Base-by-base conservation (phyloP, 768 basidiomycete genomes). In the Omphalotus guepiniiformis region DNA sequence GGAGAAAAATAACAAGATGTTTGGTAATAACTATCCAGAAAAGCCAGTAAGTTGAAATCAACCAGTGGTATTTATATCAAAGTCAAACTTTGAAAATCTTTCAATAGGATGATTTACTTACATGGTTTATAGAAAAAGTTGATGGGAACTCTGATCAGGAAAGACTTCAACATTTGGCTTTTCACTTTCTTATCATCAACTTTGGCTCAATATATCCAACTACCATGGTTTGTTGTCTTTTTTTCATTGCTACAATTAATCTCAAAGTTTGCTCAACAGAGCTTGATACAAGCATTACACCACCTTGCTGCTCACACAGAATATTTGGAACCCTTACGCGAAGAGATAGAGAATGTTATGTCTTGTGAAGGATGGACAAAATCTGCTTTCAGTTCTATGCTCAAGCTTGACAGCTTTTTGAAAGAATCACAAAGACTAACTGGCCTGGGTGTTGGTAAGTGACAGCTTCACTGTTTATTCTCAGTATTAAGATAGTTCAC, bases 341-440 rank as follows among this genome's bases (percentile, higher is more conserved):
- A 67, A 38, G 71, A 71, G 49, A 57, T 64, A 2, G 64, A 65
- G 32, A 34, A 34, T 6, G 52, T 59, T 1, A 54, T 69, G 11
- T 35, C 32, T 2, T 55, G 62, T 21, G 50, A 69, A 3, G 68
- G 69, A 25, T 76, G 73, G 72, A 63, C 64, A 2, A 78, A 76
- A 53, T 55, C 56, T 12, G 65, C 69, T 0, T 53, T 74, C 47
- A 60, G 59, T 26, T 59, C 60, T 43, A 71, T 75, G 70, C 54
- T 44, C 37, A 66, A 66, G 49, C 32, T 74, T 12, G 74, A 78
- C 54, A 75, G 74, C 53, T 73, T 76, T 55, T 22, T 76, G 37
- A 71, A 69, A 42, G 75, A 77, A 56, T 57, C 63, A 11, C 62
- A 65, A 53, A 55, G 73, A 7, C 22, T 68, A 18, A 55, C 54